These are phyloP conservation scores for Botrytis squamosa DNA, from an alignment of 2,329 filamentous ascomycete genomes.

Conservation along the genomic window DNA sequence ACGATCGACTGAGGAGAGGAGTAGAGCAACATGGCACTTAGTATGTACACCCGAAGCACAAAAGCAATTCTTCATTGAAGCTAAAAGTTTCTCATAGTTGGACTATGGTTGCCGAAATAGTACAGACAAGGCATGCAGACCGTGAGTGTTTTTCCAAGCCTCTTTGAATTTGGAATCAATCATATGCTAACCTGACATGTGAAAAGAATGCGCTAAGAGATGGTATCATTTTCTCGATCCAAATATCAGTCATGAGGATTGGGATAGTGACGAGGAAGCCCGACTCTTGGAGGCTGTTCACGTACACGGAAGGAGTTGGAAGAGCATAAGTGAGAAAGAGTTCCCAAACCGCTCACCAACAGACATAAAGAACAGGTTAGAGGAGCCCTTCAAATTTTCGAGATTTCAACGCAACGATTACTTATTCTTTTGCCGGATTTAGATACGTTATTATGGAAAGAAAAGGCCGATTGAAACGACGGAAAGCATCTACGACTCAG, in stretches of 20 bases:
- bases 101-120: conserved; percentile 15
- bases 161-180: background rate
- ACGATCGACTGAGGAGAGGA: conserved; percentile 1
- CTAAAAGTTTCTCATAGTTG: conserved; percentile 8
- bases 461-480: conserved; percentile 13
- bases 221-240: conserved; percentile 18
- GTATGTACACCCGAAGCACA: background rate
- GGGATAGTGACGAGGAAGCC: conserved; percentile 15
- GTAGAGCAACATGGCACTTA: conserved; percentile 15
- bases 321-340: conserved; percentile 18
- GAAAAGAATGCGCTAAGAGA: conserved; percentile 19
- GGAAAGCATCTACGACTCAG: conserved; percentile 1
- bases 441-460: conserved; percentile 18
- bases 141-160: conserved; percentile 2
- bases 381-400: background rate
- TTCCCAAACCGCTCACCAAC: conserved; percentile 16
- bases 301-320: conserved; percentile 18
- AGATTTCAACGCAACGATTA: background rate
- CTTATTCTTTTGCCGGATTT: conserved; percentile 2
- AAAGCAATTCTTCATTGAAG: background rate
- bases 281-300: conserved; percentile 14
- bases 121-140: conserved; percentile 14
- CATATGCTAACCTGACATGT: background rate
- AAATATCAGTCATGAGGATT: conserved; percentile 15
- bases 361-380: conserved; percentile 18